Conservation (phyloP, 352 stramenopile genomes). For the Phytophthora rubi region DNA sequence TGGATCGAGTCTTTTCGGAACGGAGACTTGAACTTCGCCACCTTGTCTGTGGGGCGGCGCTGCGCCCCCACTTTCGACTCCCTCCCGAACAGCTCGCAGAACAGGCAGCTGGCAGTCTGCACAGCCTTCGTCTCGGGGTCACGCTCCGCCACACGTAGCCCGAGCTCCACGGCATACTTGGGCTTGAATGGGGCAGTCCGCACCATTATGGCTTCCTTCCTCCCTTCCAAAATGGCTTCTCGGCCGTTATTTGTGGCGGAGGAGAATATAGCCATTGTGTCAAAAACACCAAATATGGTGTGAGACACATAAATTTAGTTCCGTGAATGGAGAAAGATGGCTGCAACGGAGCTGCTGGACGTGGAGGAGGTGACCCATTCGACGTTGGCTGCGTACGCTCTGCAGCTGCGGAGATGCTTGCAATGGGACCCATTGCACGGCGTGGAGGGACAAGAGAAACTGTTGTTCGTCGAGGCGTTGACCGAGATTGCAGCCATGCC, state of each 20-base stretch:
- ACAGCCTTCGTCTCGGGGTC: slow-evolving; percentile 50
- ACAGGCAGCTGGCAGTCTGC: slow-evolving; percentile 52
- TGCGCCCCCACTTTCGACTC: slow-evolving; percentile 48
- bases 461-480: slow-evolving; percentile 70
- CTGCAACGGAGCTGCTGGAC: slow-evolving; percentile 3
- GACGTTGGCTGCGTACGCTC: slow-evolving; percentile 28
- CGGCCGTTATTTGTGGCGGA: neutral
- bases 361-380: slow-evolving; percentile 24
- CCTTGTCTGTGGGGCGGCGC: slow-evolving; percentile 58
- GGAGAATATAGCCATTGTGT: neutral
- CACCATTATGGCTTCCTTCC: slow-evolving; percentile 13
- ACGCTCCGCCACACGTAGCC: slow-evolving; percentile 33
- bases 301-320: neutral
- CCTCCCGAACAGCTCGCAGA: slow-evolving; percentile 70
- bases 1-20: slow-evolving; percentile 76
- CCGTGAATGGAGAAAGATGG: neutral
- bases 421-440: slow-evolving; percentile 43
- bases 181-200: slow-evolving; percentile 22
- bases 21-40: slow-evolving; percentile 64
- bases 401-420: slow-evolving; percentile 41
- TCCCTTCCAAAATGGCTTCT: neutral
- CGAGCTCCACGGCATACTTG: slow-evolving; percentile 35
- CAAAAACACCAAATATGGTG: neutral
- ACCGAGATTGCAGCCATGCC: slow-evolving; percentile 76
- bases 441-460: slow-evolving; percentile 38